Base-by-base conservation (phyloP, 257 asterid species). In the Jaltomata sinuosa region DNA sequence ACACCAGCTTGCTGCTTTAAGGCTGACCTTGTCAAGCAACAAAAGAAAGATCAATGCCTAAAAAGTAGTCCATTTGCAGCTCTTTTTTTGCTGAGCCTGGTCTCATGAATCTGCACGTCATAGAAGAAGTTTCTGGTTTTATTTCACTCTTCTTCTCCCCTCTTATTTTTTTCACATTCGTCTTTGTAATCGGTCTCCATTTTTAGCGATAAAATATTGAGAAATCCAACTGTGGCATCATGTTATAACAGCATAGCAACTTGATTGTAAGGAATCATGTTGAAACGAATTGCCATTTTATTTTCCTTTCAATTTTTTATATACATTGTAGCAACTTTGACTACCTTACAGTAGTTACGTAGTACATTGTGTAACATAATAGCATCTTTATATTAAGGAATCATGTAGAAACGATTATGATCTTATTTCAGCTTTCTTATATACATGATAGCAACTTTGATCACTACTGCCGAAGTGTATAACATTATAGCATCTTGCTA, bases 11-110 rank as follows among this genome's bases (percentile, higher is more conserved):
- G 62, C 10, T 19, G 25, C 57, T 76, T 47, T 53, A 76, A 47
- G 16, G 59, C 25, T 76, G 81, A 50, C 86, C 25, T 40, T 42
- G 36, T 72, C 45, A 15, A 78, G 38, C 54, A 32, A 38, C 50
- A 7, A 34, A 25, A 22, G 7, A 19, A n/a, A 21, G 67, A 61
- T 16, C 45, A 72, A 54, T 47, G 22, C 65, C 78, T 64, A 27
- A 36, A 74, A 19, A 22, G 34, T 42, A 38, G 29, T 82, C 42
- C 55, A n/a, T 16, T 74, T 84, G 87, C 86, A 76, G 85, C 85
- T 77, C 83, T 55, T 79, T 62, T 87, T 85, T 59, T 45, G 80
- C 69, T 47, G 74, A 57, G 31, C 65, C 21, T 64, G 45, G 40
- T 67, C 49, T 64, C 42, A 61, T 79, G 50, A 61, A 34, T 40